phyloP scores from a whole-genome alignment of 129 eudicot species.

The Helianthus annuus region HanXRQr2.0-SUNRISE NC_035444.2:149462649-149463148 shows the following conservation, averaged over 20 bases:
- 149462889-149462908: not conserved
- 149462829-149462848: not conserved
- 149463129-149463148: not conserved
- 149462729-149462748: not conserved
- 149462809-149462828: not conserved
- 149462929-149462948: too few relatives aligned
- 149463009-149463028: too few relatives aligned
- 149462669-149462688: too few relatives aligned
- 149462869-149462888: not conserved
- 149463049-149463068: constrained; percentile 61
- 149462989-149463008: too few relatives aligned
- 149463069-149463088: constrained; percentile 79
- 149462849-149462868: not conserved
- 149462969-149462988: too few relatives aligned
- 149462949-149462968: too few relatives aligned
- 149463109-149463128: constrained; percentile 57
- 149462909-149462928: too few relatives aligned
- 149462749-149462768: not conserved
- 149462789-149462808: not conserved
- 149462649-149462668: too few relatives aligned
- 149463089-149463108: constrained; percentile 84
- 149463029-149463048: constrained; percentile 5
- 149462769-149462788: not conserved
- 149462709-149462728: not conserved
- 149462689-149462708: too few relatives aligned